Evolutionary conservation across 2,329 filamentous ascomycete species (phyloP).

Genomic region (Cordyceps cicadae): DNA sequence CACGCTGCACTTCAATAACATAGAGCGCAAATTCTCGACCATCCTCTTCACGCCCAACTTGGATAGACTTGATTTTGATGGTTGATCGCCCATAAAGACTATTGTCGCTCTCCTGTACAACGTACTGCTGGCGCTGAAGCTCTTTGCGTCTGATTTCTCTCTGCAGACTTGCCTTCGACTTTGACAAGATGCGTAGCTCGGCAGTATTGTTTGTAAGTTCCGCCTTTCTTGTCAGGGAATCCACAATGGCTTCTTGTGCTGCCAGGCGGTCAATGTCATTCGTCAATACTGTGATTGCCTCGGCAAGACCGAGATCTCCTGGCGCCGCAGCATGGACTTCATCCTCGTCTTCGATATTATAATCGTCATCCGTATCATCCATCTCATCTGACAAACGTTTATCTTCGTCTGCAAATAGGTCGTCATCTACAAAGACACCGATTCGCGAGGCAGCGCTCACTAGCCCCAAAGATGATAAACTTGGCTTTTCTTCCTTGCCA

Average conservation of each 20-base stretch:
- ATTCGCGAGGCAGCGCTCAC: slow-evolving; percentile 81
- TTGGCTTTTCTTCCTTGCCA: slow-evolving; percentile 59
- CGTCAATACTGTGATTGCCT: slow-evolving; percentile 83
- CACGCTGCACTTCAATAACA: slow-evolving; percentile 81
- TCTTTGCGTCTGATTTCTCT: slow-evolving; percentile 90
- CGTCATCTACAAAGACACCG: slow-evolving; percentile 88
- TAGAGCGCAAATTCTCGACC: slow-evolving; percentile 92
- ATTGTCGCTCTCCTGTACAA: slow-evolving; percentile 95
- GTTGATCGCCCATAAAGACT: slow-evolving; percentile 88
- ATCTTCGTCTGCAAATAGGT: slow-evolving; percentile 84
- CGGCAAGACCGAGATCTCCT: slow-evolving; percentile 84
- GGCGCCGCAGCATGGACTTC: slow-evolving; percentile 91
- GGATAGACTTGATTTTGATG: slow-evolving; percentile 83
- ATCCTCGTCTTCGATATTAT: slow-evolving; percentile 57
- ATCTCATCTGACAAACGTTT: slow-evolving; percentile 80
- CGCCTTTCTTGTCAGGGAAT: slow-evolving; percentile 86
- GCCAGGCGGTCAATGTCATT: slow-evolving; percentile 83
- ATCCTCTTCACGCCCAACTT: slow-evolving; percentile 85
- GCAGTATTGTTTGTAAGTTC: slow-evolving; percentile 96
- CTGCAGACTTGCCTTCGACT: slow-evolving; percentile 88
- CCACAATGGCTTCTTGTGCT: slow-evolving; percentile 82
- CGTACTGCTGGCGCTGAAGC: slow-evolving; percentile 91
- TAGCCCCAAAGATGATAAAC: slow-evolving; percentile 81
- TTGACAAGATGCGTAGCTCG: slow-evolving; percentile 82
- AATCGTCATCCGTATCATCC: slow-evolving; percentile 57